Evolutionary conservation across 2,329 filamentous ascomycete species (phyloP), one percentile per base, ranked within the genome.

Genomic region (Penicillium sp.): DNA sequence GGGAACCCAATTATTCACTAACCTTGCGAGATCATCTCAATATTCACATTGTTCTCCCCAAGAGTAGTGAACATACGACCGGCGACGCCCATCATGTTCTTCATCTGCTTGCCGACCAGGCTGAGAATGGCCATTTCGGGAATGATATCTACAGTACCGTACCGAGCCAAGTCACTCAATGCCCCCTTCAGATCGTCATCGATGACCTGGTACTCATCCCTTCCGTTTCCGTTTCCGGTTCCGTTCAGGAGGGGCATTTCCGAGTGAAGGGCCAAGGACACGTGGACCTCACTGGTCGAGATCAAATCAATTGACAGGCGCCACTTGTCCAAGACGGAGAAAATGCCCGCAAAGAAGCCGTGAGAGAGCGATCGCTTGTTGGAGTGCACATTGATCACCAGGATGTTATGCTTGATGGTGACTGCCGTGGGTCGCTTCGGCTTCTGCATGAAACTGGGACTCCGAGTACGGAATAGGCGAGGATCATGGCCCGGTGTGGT

Each of bases 1-100:
- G 45, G 31, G 27, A 8, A 27, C 24, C 22, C 55, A 49, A 60
- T 47, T 38, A 55, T 51, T 49, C 31, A 64, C 81, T 68, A 81
- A 93, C 94, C 94, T 79, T 99, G 94, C 22, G 91, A 96, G 64
- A 99, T 99, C 94, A 99, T 99, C 78, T 99, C 94, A 65, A 99
- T 91, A 72, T 99, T 99, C 70, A 99, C 87, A 66, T 90, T 90
- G 72, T 96, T 89, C 71, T 97, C 90, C 42, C 94, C 94, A 16
- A 99, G 80, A 1, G 92, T 95, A 45, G 89, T 91, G 75, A 99
- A 97, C 90, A 99, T 97, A 65, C 85, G 87, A 27, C 94, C 94
- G 7, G 90, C 90, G 59, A 99, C 91, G 58, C 94, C 94, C 54
- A 90, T 82, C 92, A 97, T 97, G 75, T 96, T 94, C 80, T 96